phyloP scores from a whole-genome alignment of 345 rosid genomes.

The Gossypium raimondii region DNA sequence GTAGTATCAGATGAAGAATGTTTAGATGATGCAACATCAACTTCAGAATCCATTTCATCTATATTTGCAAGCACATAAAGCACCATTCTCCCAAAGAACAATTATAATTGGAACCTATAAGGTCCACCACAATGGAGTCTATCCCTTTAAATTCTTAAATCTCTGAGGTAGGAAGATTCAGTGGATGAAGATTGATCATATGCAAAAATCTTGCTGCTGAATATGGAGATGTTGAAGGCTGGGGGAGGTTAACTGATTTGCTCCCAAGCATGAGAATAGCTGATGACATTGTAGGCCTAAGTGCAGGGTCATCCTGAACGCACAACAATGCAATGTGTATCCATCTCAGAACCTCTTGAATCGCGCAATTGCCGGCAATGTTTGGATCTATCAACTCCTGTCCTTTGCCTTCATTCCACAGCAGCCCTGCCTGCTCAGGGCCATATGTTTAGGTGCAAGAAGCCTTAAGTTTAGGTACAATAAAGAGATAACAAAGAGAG shows the following conservation, averaged over 20 bases:
- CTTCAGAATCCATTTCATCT: no score
- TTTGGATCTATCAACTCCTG: constrained; percentile 32
- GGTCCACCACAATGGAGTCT: not conserved
- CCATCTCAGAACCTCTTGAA: constrained; percentile 34
- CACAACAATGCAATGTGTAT: constrained; percentile 45
- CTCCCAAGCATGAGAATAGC: constrained; percentile 50
- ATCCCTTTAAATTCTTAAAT: not conserved
- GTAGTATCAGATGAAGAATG: no score
- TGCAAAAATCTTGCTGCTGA: constrained; percentile 21
- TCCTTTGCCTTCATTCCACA: constrained; percentile 37
- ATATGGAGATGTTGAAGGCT: constrained; percentile 28
- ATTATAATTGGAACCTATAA: no score
- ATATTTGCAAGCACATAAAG: no score
- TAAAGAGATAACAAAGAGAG: not conserved
- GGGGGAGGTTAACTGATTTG: constrained; percentile 31
- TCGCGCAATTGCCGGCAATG: constrained; percentile 17
- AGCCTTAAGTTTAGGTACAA: not conserved
- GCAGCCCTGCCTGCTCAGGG: constrained; percentile 40
- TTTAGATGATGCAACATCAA: no score
- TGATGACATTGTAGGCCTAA: constrained; percentile 43
- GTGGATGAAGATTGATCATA: constrained; percentile 24
- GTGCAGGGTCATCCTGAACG: constrained; percentile 38
- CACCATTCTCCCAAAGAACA: no score
- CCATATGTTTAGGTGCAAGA: not conserved
- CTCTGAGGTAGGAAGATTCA: constrained; percentile 17